These are phyloP conservation scores for Aspergillus carbonarius DNA, from an alignment of 2,329 filamentous ascomycete genomes.

Conservation along the genomic window DNA sequence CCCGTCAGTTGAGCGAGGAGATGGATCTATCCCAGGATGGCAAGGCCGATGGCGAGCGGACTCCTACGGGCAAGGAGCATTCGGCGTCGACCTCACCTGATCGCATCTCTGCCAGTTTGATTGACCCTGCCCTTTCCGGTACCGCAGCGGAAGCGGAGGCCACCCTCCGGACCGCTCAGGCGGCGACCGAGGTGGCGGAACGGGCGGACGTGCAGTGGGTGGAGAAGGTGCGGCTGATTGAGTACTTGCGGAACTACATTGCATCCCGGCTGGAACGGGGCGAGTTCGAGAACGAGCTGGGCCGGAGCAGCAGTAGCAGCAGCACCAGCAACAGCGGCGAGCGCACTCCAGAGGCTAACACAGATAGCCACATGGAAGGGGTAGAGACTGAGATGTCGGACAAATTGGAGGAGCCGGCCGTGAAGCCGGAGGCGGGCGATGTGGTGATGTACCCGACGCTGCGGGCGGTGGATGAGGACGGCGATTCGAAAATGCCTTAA, in stretches of 20 bases:
- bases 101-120: constrained; percentile 39
- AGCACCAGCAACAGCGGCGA: constrained; percentile 3
- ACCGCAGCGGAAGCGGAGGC: constrained; percentile 32
- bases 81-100: constrained; percentile 17
- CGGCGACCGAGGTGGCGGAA: constrained; percentile 41
- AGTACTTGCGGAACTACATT: constrained; percentile 59
- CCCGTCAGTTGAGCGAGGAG: constrained; percentile 29
- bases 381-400: constrained; percentile 40
- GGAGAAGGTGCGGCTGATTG: constrained; percentile 64
- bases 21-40: constrained; percentile 39
- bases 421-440: constrained; percentile 27
- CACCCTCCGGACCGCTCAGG: constrained; percentile 37
- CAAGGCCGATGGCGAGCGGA: constrained; percentile 34
- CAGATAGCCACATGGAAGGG: constrained; percentile 30
- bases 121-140: constrained; percentile 44
- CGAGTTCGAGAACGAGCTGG: constrained; percentile 43
- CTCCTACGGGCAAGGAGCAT: constrained; percentile 31
- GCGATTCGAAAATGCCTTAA: constrained; percentile 37
- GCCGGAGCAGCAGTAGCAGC: neutral
- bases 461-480: constrained; percentile 35
- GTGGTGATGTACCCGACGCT: constrained; percentile 35
- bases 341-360: constrained; percentile 20
- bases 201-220: constrained; percentile 58
- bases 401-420: constrained; percentile 16
- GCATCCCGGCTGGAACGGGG: constrained; percentile 55